These are phyloP conservation scores for Daedalea quercina DNA, from an alignment of 768 basidiomycete species.

Conservation along the genomic window DNA sequence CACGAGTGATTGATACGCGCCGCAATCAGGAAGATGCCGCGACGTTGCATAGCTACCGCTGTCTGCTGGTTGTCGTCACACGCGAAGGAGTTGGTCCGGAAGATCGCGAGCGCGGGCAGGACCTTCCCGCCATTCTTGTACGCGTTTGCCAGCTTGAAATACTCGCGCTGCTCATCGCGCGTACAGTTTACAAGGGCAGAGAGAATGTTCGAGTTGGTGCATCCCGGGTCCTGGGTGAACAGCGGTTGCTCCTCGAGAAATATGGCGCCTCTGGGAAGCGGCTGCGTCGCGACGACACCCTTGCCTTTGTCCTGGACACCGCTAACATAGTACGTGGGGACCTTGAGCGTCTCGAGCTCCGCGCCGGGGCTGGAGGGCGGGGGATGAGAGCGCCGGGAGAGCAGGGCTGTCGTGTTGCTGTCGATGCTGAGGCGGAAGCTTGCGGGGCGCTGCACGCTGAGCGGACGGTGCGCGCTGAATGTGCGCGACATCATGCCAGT, in stretches of 20 bases:
- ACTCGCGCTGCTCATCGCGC: slow-evolving; percentile 21
- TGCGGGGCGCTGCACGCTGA: too few relatives aligned
- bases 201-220: slow-evolving; percentile 19
- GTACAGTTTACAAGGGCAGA: slow-evolving; percentile 15
- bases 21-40: slow-evolving; percentile 23
- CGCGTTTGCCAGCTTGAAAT: slow-evolving; percentile 20
- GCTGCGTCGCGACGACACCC: slow-evolving; percentile 21
- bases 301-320: slow-evolving; percentile 18
- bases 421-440: too few relatives aligned
- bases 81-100: slow-evolving; percentile 24
- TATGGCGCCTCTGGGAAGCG: slow-evolving; percentile 19
- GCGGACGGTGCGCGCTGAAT: too few relatives aligned
- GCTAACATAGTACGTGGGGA: not conserved
- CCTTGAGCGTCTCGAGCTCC: too few relatives aligned
- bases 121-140: slow-evolving; percentile 9
- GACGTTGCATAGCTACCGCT: not conserved
- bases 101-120: slow-evolving; percentile 22
- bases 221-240: slow-evolving; percentile 14
- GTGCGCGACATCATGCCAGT: too few relatives aligned
- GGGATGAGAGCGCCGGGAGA: too few relatives aligned
- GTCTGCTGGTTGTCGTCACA: slow-evolving; percentile 8
- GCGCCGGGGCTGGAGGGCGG: too few relatives aligned
- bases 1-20: slow-evolving; percentile 26
- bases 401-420: too few relatives aligned
- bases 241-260: slow-evolving; percentile 23